A percentile compares a stretch with the other conserved stretches of the same genome.
Evolutionary conservation across 495 filamentous ascomycete species (phyloP).

Genomic region (Aspergillus saccharolyticus): DNA sequence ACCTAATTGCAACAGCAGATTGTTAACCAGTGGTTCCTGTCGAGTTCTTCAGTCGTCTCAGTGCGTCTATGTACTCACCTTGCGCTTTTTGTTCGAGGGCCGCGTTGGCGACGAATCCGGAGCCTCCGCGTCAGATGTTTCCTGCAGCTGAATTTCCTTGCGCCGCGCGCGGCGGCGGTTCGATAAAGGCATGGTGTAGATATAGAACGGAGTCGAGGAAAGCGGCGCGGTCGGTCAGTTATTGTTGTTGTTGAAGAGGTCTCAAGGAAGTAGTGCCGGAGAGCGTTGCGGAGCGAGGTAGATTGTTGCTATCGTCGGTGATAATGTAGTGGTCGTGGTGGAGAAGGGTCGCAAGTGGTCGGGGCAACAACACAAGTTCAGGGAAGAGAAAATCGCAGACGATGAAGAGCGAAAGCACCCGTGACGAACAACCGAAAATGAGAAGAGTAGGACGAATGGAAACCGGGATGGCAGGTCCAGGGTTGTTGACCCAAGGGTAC

Average conservation of each 20-base stretch:
- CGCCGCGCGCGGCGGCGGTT: slow-evolving; percentile 48
- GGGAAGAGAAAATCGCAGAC: slow-evolving; percentile 11
- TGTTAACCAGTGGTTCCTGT: not conserved
- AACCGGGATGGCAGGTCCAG: slow-evolving; percentile 14
- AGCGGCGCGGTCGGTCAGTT: not conserved
- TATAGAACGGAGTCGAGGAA: not conserved
- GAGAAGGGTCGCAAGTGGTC: not conserved
- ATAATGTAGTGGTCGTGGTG: no score
- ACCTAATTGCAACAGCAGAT: slow-evolving; percentile 23
- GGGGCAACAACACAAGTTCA: slow-evolving; percentile 4
- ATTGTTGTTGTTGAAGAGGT: not conserved
- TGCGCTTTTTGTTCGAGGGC: slow-evolving; percentile 69
- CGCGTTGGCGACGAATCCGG: slow-evolving; percentile 67
- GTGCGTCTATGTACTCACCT: slow-evolving; percentile 45
- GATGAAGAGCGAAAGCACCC: slow-evolving; percentile 12
- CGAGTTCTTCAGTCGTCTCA: not conserved
- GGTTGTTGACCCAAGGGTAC: slow-evolving; percentile 35
- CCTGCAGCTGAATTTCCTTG: slow-evolving; percentile 46
- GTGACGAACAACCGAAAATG: slow-evolving; percentile 20
- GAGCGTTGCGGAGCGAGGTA: not conserved
- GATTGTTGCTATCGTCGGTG: not conserved
- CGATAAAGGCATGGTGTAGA: slow-evolving; percentile 43
- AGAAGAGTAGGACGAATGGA: slow-evolving; percentile 20
- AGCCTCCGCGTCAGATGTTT: slow-evolving; percentile 47
- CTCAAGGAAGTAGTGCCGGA: not conserved